These are phyloP conservation scores for Candida dajiaensis DNA, from an alignment of 805 yeast genomes.

Conservation along the genomic window DNA sequence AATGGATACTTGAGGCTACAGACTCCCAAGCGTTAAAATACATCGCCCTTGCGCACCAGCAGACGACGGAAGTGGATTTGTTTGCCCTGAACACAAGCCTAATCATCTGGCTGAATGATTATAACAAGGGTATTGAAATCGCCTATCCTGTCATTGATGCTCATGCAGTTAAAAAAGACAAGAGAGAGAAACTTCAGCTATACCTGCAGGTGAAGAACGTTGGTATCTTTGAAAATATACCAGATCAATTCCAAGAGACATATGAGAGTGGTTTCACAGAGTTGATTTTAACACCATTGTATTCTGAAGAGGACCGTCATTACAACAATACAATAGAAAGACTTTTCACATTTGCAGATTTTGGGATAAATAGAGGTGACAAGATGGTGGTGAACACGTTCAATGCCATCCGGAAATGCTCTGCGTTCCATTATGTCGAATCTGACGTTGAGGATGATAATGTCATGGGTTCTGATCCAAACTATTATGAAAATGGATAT, in stretches of 20 bases:
- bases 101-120: conserved; percentile 32
- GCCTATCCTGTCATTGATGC: conserved; percentile 24
- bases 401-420: conserved; percentile 31
- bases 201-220: conserved; percentile 11
- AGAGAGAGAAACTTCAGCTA: conserved; percentile 4
- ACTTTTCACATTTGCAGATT: conserved; percentile 30
- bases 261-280: conserved; percentile 18
- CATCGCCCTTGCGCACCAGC: conserved; percentile 11
- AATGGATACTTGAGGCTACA: conserved; percentile 20
- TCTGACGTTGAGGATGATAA: conserved; percentile 4
- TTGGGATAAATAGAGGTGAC: conserved; percentile 36
- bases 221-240: conserved; percentile 4
- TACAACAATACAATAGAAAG: conserved; percentile 29
- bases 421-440: conserved; percentile 9
- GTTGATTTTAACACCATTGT: conserved; percentile 30
- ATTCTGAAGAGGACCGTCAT: conserved; percentile 30
- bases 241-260: neutral
- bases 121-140: conserved; percentile 31
- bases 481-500: conserved; percentile 6
- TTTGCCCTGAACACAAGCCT: conserved; percentile 32
- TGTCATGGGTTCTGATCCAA: neutral
- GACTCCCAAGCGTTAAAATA: conserved; percentile 8
- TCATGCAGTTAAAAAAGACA: conserved; percentile 15
- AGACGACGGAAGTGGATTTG: conserved; percentile 24
- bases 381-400: conserved; percentile 32